These are phyloP conservation scores for Moricandia arvensis DNA, from an alignment of 345 rosid species.

Conservation along the genomic window DNA sequence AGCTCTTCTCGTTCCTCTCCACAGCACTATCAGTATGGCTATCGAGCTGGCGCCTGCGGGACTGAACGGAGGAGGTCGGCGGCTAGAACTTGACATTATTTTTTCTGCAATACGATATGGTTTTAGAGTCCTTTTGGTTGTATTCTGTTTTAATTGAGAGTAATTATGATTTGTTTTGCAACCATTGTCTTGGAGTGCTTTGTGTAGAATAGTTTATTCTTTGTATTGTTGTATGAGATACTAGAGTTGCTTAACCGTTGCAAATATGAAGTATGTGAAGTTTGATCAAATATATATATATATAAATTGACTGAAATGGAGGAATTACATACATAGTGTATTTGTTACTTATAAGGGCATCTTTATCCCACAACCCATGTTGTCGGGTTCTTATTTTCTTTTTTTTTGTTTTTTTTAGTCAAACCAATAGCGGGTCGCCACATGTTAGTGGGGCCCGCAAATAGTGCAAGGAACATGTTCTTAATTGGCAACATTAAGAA, in stretches of 20 bases:
- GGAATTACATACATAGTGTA: not conserved
- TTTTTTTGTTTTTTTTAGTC: too few relatives aligned
- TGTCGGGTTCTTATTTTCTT: too few relatives aligned
- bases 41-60: slow-evolving; percentile 11
- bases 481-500: too few relatives aligned
- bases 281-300: not conserved
- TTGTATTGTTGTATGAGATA: not conserved
- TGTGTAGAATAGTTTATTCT: not conserved
- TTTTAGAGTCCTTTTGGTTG: not conserved
- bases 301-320: not conserved
- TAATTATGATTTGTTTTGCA: not conserved
- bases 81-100: not conserved
- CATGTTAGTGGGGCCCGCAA: too few relatives aligned
- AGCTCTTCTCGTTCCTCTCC: slow-evolving; percentile 14
- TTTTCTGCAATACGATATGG: not conserved
- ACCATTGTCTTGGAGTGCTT: not conserved
- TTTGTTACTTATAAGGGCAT: too few relatives aligned
- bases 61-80: slow-evolving; percentile 1
- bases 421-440: too few relatives aligned
- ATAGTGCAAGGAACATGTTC: too few relatives aligned
- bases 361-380: too few relatives aligned
- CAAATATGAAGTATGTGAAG: not conserved
- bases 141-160: not conserved
- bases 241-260: not conserved
- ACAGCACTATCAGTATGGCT: slow-evolving; percentile 6